Conservation (phyloP, 257 asterid species). For the Solanum acaule region DNA sequence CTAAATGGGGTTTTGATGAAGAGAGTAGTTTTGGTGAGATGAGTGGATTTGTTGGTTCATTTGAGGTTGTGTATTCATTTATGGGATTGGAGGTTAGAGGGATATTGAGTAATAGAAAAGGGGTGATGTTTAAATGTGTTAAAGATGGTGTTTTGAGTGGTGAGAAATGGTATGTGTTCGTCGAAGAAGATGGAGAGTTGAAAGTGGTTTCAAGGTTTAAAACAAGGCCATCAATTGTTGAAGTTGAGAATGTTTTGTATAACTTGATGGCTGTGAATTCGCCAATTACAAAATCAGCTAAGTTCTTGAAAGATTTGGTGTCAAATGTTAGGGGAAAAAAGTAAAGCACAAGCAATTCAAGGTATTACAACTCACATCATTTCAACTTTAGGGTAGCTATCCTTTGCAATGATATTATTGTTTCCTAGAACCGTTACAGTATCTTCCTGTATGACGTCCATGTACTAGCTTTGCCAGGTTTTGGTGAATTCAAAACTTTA, state of each 20-base stretch:
- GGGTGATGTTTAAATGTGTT: conserved; percentile 63
- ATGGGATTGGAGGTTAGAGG: conserved; percentile 88
- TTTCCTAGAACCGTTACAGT: background rate
- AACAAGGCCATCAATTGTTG: conserved; percentile 5
- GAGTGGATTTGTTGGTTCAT: conserved; percentile 57
- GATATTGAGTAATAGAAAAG: conserved; percentile 58
- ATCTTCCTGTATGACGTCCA: background rate
- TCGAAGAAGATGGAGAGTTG: conserved; percentile 28
- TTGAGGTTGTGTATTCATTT: conserved; percentile 75
- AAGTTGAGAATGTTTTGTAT: conserved; percentile 23
- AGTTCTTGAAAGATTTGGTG: conserved; percentile 45
- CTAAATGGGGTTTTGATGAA: conserved; percentile 74
- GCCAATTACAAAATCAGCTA: conserved; percentile 57
- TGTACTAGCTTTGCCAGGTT: background rate
- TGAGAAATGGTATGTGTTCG: conserved; percentile 71
- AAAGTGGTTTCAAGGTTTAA: conserved; percentile 37
- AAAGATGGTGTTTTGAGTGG: conserved; percentile 73
- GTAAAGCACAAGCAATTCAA: background rate
- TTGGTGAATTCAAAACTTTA: no score
- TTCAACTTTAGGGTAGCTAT: background rate
- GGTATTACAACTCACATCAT: background rate
- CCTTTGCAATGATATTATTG: background rate
- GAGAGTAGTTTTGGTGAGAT: conserved; percentile 48
- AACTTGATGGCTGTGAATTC: conserved; percentile 87
- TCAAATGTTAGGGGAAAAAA: background rate